These are phyloP conservation scores for Botrytis byssoidea DNA, from an alignment of 2,329 filamentous ascomycete genomes.

Conservation along the genomic window DNA sequence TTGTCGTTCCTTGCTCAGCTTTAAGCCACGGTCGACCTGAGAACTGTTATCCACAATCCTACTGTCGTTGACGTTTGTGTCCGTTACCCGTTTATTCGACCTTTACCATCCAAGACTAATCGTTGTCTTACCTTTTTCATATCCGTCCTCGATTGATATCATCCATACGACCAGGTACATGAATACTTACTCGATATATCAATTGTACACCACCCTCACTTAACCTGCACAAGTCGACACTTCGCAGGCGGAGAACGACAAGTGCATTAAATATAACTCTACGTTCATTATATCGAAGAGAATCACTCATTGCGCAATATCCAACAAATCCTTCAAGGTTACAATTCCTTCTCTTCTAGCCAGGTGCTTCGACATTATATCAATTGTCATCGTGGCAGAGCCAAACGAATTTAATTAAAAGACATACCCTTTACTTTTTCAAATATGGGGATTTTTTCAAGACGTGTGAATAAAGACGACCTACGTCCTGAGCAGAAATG, in stretches of 20 bases:
- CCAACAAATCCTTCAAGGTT: conserved; percentile 21
- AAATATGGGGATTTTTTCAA: conserved; percentile 64
- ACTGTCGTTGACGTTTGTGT: neutral
- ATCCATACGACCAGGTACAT: neutral
- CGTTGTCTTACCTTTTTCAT: conserved; percentile 4
- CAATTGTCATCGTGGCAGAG: conserved; percentile 28
- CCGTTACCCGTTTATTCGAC: neutral
- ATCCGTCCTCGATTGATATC: neutral
- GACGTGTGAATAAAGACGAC: conserved; percentile 60
- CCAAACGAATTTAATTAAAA: conserved; percentile 26
- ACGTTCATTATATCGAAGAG: conserved; percentile 33
- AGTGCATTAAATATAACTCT: conserved; percentile 41
- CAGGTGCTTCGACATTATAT: conserved; percentile 26
- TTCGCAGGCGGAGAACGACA: conserved; percentile 53
- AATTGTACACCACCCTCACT: conserved; percentile 9
- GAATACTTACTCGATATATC: neutral
- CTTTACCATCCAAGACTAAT: neutral
- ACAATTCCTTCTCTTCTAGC: conserved; percentile 23
- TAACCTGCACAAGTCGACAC: conserved; percentile 43
- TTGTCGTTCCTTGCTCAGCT: conserved; percentile 6
- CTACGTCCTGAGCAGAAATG: conserved; percentile 85
- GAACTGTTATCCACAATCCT: neutral
- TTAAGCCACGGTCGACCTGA: conserved; percentile 7
- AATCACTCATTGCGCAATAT: conserved; percentile 23
- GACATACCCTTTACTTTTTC: conserved; percentile 16